phyloP scores from a whole-genome alignment of 768 basidiomycete species.

The Trametes villosa region DNA sequence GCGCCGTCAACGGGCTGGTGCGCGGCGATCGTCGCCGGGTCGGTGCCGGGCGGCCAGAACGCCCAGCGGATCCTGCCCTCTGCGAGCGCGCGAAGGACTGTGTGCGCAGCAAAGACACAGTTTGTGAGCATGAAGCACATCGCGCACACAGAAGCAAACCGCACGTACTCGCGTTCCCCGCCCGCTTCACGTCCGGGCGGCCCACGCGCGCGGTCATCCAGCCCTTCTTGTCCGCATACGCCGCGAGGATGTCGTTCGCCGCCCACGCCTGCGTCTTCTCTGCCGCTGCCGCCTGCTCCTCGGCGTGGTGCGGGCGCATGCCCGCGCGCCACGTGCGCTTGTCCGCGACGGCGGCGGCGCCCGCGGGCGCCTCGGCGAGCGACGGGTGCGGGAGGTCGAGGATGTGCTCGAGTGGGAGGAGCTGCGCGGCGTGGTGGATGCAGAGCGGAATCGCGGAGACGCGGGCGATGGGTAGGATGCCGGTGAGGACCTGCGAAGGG shows the following conservation, averaged over 20 bases:
- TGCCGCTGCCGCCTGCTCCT: slow-evolving; percentile 19
- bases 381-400: slow-evolving; percentile 61
- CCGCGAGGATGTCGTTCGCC: slow-evolving; percentile 81
- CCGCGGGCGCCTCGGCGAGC: slow-evolving; percentile 33
- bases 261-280: slow-evolving; percentile 60
- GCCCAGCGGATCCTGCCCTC: slow-evolving; percentile 85
- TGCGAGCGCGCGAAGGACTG: slow-evolving; percentile 82
- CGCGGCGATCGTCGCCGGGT: slow-evolving; percentile 32
- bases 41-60: slow-evolving; percentile 73
- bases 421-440: slow-evolving; percentile 65
- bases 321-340: slow-evolving; percentile 79
- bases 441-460: slow-evolving; percentile 86
- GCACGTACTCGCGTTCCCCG: slow-evolving; percentile 86
- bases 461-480: slow-evolving; percentile 78
- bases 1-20: slow-evolving; percentile 37
- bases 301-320: slow-evolving; percentile 33
- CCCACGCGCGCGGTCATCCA: slow-evolving; percentile 93
- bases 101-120: neutral
- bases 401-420: slow-evolving; percentile 79
- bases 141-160: neutral
- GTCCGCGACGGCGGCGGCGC: too few relatives aligned
- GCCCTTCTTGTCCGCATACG: slow-evolving; percentile 76
- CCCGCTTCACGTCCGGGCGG: slow-evolving; percentile 84
- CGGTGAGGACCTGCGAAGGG: slow-evolving; percentile 59
- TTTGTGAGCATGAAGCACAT: neutral